Percentiles rank a stretch among this genome's conserved stretches.
These are phyloP conservation scores for Tricholomella constricta DNA, from an alignment of 768 basidiomycete species.

Conservation along the genomic window DNA sequence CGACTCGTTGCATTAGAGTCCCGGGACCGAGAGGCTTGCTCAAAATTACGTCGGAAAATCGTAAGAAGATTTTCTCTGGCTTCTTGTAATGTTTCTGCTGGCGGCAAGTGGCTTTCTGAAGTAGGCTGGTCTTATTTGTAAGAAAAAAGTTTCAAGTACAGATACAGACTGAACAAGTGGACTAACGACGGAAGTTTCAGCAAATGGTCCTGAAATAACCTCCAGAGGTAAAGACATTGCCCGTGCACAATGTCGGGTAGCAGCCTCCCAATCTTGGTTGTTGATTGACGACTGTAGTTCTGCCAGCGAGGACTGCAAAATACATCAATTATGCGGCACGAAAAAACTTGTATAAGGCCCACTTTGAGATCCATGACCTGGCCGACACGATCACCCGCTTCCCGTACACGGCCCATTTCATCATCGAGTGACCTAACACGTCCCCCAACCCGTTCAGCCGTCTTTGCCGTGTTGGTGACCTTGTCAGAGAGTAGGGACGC, in stretches of 20 bases:
- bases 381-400: constrained; percentile 88
- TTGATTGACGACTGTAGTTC: constrained; percentile 75
- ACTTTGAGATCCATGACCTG: constrained; percentile 97
- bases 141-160: constrained; percentile 13
- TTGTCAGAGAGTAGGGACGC: constrained; percentile 54
- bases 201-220: constrained; percentile 82
- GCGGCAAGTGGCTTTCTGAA: constrained; percentile 82
- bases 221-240: constrained; percentile 84
- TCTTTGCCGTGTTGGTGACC: constrained; percentile 74
- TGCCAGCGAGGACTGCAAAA: constrained; percentile 39
- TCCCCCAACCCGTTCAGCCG: constrained; percentile 88
- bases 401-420: constrained; percentile 88
- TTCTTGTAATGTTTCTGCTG: constrained; percentile 76
- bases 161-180: not conserved
- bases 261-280: constrained; percentile 92
- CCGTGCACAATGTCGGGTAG: constrained; percentile 85
- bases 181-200: constrained; percentile 83
- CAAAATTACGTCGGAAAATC: constrained; percentile 81
- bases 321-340: constrained; percentile 6
- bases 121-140: constrained; percentile 67
- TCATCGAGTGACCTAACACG: constrained; percentile 87
- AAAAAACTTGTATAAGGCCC: constrained; percentile 10
- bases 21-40: constrained; percentile 74
- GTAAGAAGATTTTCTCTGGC: constrained; percentile 74
- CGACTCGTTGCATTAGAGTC: constrained; percentile 88